Conservation (phyloP, 345 rosid species). For the Nasturtium officinale region DNA sequence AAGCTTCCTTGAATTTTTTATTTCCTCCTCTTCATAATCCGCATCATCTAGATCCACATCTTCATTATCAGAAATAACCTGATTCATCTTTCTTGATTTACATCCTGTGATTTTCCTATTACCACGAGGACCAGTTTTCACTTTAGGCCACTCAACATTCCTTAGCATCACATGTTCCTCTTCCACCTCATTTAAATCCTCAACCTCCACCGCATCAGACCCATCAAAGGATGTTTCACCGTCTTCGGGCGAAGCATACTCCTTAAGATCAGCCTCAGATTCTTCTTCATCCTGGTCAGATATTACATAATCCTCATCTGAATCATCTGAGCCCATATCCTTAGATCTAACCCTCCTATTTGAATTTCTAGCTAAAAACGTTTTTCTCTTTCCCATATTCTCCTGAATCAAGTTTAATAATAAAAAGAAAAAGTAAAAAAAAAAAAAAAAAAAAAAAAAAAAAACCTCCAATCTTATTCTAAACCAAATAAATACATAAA, state of each 20-base stretch:
- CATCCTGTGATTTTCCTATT: constrained; percentile 36
- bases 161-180: constrained; percentile 42
- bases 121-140: constrained; percentile 43
- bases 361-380: constrained; percentile 53
- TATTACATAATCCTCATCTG: constrained; percentile 96
- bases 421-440: not conserved
- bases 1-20: constrained; percentile 35
- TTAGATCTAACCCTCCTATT: constrained; percentile 56
- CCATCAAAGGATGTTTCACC: constrained; percentile 58
- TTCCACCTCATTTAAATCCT: constrained; percentile 42
- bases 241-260: constrained; percentile 55
- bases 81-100: constrained; percentile 24
- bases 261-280: constrained; percentile 66
- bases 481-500: constrained; percentile 34
- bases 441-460: constrained; percentile 1
- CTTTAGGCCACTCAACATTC: constrained; percentile 50
- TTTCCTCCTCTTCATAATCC: constrained; percentile 45
- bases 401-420: constrained; percentile 30
- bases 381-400: constrained; percentile 86
- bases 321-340: constrained; percentile 76
- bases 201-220: constrained; percentile 48
- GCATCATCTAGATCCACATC: constrained; percentile 46
- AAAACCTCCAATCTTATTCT: constrained; percentile 41
- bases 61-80: constrained; percentile 33
- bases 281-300: constrained; percentile 68